A percentile compares a stretch with the other conserved stretches of the same genome.
Conservation (phyloP, 176 grass and related monocot genomes). For the Otatea glauca region DNA sequence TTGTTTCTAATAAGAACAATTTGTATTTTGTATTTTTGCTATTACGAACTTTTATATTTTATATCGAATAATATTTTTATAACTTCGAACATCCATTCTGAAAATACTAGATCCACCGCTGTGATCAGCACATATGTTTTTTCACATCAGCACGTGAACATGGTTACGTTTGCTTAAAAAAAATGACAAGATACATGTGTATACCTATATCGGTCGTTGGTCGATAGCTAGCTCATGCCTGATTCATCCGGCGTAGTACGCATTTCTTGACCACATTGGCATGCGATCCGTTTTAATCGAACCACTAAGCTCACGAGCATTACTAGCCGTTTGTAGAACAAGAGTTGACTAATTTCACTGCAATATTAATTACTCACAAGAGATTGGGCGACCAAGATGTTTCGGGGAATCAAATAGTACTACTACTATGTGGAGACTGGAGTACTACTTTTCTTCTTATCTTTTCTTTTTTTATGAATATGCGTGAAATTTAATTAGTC, state of each 20-base stretch:
- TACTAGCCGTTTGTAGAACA: constrained; percentile 45
- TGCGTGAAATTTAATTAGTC: background rate
- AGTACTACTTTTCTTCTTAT: background rate
- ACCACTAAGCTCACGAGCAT: constrained; percentile 7
- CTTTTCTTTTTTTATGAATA: background rate
- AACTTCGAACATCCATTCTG: too few relatives aligned
- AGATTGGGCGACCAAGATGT: constrained; percentile 32
- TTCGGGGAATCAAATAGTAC: constrained; percentile 31
- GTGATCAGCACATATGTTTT: constrained; percentile 6
- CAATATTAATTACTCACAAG: background rate
- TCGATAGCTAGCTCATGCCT: background rate
- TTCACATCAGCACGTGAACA: constrained; percentile 9
- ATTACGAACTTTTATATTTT: too few relatives aligned
- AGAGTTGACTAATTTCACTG: constrained; percentile 32
- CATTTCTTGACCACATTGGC: constrained; percentile 15
- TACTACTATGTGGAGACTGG: background rate
- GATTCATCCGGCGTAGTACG: background rate
- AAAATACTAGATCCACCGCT: too few relatives aligned
- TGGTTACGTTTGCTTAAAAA: background rate
- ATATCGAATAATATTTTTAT: too few relatives aligned
- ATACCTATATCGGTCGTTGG: constrained; percentile 35
- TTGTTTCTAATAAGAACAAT: too few relatives aligned
- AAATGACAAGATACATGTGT: background rate
- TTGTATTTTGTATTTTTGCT: too few relatives aligned
- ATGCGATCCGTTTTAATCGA: constrained; percentile 16